A percentile compares a stretch with the other conserved stretches of the same genome.
phyloP scores from a whole-genome alignment of 768 basidiomycete species.

The Harrya chromipes region DNA sequence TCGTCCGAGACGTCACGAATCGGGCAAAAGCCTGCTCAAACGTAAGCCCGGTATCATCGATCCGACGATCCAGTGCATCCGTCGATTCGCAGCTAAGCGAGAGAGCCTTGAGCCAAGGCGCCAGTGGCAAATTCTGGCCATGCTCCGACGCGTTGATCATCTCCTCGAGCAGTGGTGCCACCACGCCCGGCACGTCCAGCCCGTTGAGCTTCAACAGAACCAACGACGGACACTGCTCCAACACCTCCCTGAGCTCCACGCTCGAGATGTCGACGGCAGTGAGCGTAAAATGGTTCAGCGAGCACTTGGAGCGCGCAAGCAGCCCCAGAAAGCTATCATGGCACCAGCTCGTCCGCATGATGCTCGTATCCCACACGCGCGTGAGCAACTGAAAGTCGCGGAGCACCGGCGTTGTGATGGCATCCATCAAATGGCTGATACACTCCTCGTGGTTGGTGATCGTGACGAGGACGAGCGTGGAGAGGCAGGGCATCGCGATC shows the following conservation, averaged over 20 bases:
- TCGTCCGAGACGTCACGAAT: conserved; percentile 26
- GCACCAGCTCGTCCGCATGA: conserved; percentile 27
- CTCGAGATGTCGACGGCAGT: conserved; percentile 24
- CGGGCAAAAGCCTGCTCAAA: conserved; percentile 26
- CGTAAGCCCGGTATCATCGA: conserved; percentile 25
- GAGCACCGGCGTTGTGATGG: conserved; percentile 18
- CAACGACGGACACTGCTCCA: conserved; percentile 30
- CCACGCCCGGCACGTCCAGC: conserved; percentile 18
- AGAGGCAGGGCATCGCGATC: conserved; percentile 29
- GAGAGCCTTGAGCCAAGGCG: conserved; percentile 29
- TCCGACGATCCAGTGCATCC: conserved; percentile 17
- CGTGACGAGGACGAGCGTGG: conserved; percentile 30
- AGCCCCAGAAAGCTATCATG: conserved; percentile 28
- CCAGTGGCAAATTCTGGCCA: conserved; percentile 19
- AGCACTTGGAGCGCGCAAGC: conserved; percentile 26
- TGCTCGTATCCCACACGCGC: conserved; percentile 32
- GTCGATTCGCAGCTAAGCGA: conserved; percentile 30
- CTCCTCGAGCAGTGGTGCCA: conserved; percentile 23
- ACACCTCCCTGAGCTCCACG: conserved; percentile 21
- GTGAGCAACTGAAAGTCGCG: conserved; percentile 33
- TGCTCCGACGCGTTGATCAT: conserved; percentile 21
- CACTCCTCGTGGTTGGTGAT: conserved; percentile 30
- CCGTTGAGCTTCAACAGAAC: conserved; percentile 30
- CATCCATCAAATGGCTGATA: conserved; percentile 25
- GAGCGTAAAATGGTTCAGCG: conserved; percentile 31